Evolutionary conservation across 768 basidiomycete genomes (phyloP).

Genomic region (Hygrocybe punicea): DNA sequence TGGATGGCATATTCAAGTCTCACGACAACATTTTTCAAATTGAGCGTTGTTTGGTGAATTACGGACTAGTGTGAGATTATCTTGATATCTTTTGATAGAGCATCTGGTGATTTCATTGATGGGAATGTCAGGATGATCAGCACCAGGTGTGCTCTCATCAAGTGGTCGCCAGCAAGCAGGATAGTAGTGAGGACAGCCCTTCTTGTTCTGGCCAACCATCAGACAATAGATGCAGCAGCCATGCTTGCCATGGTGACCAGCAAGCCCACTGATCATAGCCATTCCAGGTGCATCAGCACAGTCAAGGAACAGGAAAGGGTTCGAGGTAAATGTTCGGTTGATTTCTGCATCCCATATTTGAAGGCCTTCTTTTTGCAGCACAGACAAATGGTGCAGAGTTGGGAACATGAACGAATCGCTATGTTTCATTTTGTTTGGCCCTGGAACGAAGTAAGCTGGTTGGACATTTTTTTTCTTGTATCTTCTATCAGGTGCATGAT

Average conservation of each 20-base stretch:
- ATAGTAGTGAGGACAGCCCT: not conserved
- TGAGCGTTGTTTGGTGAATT: too few species aligned
- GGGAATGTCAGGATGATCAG: too few species aligned
- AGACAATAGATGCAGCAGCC: slow-evolving; percentile 36
- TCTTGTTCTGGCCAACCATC: slow-evolving; percentile 29
- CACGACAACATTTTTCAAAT: too few species aligned
- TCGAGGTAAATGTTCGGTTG: slow-evolving; percentile 6
- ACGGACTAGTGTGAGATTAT: too few species aligned
- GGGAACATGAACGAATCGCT: slow-evolving; percentile 35
- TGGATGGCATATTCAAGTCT: too few species aligned
- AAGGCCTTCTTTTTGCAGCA: slow-evolving; percentile 26
- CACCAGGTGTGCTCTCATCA: too few species aligned
- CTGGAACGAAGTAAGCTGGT: slow-evolving; percentile 34
- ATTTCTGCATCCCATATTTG: slow-evolving; percentile 17
- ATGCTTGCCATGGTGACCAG: slow-evolving; percentile 32
- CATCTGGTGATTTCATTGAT: too few species aligned
- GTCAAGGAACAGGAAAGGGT: slow-evolving; percentile 19
- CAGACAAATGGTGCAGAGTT: slow-evolving; percentile 32
- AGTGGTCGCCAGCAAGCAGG: too few species aligned
- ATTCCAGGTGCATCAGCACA: slow-evolving; percentile 37
- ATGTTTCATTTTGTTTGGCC: slow-evolving; percentile 35
- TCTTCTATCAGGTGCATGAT: slow-evolving; percentile 25
- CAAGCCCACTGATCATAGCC: slow-evolving; percentile 27
- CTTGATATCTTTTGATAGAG: too few species aligned
- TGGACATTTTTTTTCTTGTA: slow-evolving; percentile 35